phyloP scores from a whole-genome alignment of 2,329 filamentous ascomycete species.

The Cryphonectria japonica region DNA sequence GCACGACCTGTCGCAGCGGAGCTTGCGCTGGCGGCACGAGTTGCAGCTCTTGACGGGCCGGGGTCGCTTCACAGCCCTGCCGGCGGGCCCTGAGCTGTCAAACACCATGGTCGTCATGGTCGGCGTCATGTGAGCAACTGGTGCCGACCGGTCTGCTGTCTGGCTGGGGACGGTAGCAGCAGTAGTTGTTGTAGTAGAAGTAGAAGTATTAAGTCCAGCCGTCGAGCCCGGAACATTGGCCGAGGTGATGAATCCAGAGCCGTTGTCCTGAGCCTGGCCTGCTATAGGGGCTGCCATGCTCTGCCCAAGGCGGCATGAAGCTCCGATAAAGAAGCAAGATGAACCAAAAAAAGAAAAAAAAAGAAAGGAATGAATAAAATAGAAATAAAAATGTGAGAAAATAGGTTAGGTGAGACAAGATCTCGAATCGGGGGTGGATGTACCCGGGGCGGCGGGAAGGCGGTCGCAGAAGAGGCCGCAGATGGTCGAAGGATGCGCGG shows the following conservation, averaged over 20 bases:
- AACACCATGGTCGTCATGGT: constrained; percentile 31
- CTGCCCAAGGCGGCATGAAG: constrained; percentile 23
- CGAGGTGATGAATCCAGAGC: constrained; percentile 22
- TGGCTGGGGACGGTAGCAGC: constrained; percentile 4
- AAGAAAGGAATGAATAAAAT: neutral
- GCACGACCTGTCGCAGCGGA: constrained; percentile 58
- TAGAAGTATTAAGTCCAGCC: neutral
- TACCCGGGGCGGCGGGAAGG: constrained; percentile 2
- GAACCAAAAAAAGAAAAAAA: neutral
- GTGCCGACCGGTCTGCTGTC: constrained; percentile 20
- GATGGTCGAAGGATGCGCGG: constrained; percentile 9
- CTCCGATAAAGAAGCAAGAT: neutral
- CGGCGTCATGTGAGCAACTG: constrained; percentile 28
- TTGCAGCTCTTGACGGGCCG: constrained; percentile 61
- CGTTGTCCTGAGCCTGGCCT: constrained; percentile 25
- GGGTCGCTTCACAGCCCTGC: constrained; percentile 54
- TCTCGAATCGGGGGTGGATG: neutral
- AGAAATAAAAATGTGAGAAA: no score
- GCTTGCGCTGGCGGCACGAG: constrained; percentile 61
- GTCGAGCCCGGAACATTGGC: constrained; percentile 24
- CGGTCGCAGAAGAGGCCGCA: constrained; percentile 8
- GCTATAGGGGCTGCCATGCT: constrained; percentile 27
- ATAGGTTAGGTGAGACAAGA: neutral
- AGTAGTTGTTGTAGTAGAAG: neutral
- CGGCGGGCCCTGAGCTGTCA: constrained; percentile 25